Base-by-base conservation (phyloP, 352 stramenopile genomes). In the Globisporangium uncinulatum region DNA sequence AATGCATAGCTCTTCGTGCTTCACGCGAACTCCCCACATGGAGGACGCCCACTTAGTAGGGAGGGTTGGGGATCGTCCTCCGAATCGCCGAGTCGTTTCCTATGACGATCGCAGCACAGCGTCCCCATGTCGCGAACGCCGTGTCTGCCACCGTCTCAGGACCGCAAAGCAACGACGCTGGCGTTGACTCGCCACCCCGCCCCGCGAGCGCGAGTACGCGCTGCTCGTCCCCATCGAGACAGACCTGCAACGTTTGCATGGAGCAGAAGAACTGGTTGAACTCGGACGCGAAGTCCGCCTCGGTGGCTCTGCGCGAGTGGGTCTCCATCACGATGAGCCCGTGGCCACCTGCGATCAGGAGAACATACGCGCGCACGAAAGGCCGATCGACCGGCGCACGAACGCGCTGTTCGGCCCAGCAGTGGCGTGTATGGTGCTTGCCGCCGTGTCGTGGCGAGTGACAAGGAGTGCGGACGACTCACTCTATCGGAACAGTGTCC, bases 241-340 rank as follows among this genome's bases (percentile, higher is more conserved):
- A 61, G 21, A 56, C 24, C 4, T 6, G 8, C 37, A 61, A 19
- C 21, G 41, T 56, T 7, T 47, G 56, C 11, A 20, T 24, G 13
- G 55, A 39, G 41, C 56, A 62, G 20, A 52, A 62, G 47, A 49
- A 51, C 41, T 32, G 14, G 19, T 62, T 62, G 39, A 62, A 56
- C 39, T 46, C 54, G 56, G 17, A 31, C n/a, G 39, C 47, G 20
- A 62, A 62, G 31, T 56, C 47, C 1, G 46, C 29, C 4, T 50
- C 48, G 29, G 20, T 32, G 8, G 37, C n/a, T 10, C n/a, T 11
- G 17, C 47, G 46, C 47, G 34, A 49, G 29, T 47, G 19, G 3
- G 21, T 32, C 3, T 62, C 46, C 8, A 19, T 47, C 3, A n/a
- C 34, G 24, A 39, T 34, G 37, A 62, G 15, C 5, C 9, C 39